Conservation (phyloP, 768 basidiomycete species). For the Paxillus ammoniavirescens region DNA sequence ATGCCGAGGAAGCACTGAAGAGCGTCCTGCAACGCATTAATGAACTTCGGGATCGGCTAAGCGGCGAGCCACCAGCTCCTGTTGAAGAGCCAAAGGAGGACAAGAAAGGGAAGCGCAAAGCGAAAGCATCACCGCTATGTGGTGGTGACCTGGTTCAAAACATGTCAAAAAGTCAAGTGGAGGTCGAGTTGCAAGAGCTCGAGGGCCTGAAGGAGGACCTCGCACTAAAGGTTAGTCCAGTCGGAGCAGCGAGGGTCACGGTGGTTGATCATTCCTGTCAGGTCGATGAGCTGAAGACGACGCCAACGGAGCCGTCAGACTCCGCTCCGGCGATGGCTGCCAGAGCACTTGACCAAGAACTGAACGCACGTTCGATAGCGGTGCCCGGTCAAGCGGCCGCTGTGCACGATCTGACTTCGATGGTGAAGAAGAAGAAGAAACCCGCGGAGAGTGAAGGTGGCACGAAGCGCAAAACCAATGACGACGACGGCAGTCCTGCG, state of each 20-base stretch:
- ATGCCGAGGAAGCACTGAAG: slow-evolving; percentile 76
- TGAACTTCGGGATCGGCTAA: slow-evolving; percentile 50
- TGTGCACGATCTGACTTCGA: slow-evolving; percentile 81
- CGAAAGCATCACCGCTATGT: slow-evolving; percentile 37
- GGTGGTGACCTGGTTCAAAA: slow-evolving; percentile 54
- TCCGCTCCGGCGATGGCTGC: slow-evolving; percentile 73
- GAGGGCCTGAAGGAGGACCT: slow-evolving; percentile 76
- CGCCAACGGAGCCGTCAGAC: slow-evolving; percentile 58
- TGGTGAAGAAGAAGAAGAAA: slow-evolving; percentile 85
- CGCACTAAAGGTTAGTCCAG: slow-evolving; percentile 64
- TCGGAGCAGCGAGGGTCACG: neutral
- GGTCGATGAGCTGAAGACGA: slow-evolving; percentile 89
- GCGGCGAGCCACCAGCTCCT: slow-evolving; percentile 37
- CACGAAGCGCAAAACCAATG: slow-evolving; percentile 72
- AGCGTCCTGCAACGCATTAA: slow-evolving; percentile 72
- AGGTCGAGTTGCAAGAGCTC: slow-evolving; percentile 78
- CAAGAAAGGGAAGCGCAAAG: slow-evolving; percentile 73
- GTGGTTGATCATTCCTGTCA: slow-evolving; percentile 28
- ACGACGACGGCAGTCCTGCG: slow-evolving; percentile 43
- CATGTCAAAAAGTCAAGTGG: slow-evolving; percentile 74
- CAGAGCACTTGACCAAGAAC: slow-evolving; percentile 67
- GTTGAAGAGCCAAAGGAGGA: slow-evolving; percentile 34
- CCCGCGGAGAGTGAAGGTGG: slow-evolving; percentile 36
- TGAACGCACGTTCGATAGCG: slow-evolving; percentile 46
- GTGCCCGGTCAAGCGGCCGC: slow-evolving; percentile 35